Percentiles rank a stretch among this genome's conserved stretches.
Conservation (phyloP, 495 filamentous ascomycete species). For the Aspergillus ostianus region DNA sequence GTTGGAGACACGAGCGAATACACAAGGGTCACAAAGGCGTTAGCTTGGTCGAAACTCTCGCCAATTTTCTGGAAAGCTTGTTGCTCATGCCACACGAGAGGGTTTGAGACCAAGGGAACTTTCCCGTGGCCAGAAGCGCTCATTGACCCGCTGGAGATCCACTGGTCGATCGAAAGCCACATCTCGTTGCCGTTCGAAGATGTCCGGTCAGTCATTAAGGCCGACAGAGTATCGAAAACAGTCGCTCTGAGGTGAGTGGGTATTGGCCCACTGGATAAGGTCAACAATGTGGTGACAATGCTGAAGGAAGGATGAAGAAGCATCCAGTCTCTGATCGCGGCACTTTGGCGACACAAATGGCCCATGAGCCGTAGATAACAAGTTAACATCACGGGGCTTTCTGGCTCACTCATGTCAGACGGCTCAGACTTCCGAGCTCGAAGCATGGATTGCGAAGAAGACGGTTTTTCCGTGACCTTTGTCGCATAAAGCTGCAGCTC, state of each 20-base stretch:
- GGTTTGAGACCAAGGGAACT: conserved; percentile 38
- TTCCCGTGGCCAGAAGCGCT: conserved; percentile 34
- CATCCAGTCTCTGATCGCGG: conserved; percentile 65
- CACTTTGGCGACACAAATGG: conserved; percentile 69
- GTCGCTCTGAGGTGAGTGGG: conserved; percentile 73
- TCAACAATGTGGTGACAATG: conserved; percentile 64
- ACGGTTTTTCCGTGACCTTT: conserved; percentile 64
- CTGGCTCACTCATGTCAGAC: conserved; percentile 72
- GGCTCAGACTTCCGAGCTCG: conserved; percentile 62
- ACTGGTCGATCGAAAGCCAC: conserved; percentile 71
- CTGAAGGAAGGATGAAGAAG: conserved; percentile 60
- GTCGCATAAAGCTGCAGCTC: conserved; percentile 75
- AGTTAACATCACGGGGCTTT: conserved; percentile 87
- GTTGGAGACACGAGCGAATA: conserved; percentile 64
- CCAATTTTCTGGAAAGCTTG: conserved; percentile 58
- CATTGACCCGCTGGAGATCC: conserved; percentile 58
- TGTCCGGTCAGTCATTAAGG: conserved; percentile 65
- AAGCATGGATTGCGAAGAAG: conserved; percentile 53
- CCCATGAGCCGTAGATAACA: conserved; percentile 85
- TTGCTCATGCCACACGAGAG: conserved; percentile 49
- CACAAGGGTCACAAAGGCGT: conserved; percentile 75
- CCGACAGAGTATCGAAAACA: conserved; percentile 66
- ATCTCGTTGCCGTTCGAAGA: conserved; percentile 57
- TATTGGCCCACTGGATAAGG: conserved; percentile 65
- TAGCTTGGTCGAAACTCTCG: conserved; percentile 73